phyloP scores from a whole-genome alignment of 1,139 yeast genomes.

The Blastobotrys illinoisensis region DNA sequence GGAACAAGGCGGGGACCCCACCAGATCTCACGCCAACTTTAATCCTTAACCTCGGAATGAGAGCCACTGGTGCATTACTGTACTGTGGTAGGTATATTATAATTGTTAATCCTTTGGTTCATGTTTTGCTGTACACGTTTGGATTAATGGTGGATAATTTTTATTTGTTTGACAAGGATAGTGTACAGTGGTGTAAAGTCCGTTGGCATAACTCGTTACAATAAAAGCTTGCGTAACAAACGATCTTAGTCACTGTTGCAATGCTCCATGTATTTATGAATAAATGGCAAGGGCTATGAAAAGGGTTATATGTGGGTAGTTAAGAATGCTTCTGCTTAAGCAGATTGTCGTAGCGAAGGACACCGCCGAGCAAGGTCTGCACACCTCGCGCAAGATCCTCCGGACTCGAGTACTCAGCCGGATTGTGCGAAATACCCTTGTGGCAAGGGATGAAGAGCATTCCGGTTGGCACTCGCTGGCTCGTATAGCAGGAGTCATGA shows the following conservation, averaged over 20 bases:
- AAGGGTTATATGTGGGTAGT: too few species aligned
- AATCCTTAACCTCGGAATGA: background rate
- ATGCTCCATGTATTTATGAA: too few species aligned
- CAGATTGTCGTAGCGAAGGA: slow-evolving; percentile 47
- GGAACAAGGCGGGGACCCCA: background rate
- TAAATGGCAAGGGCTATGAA: too few species aligned
- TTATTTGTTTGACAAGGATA: too few species aligned
- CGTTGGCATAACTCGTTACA: too few species aligned
- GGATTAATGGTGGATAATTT: too few species aligned
- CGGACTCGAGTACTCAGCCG: slow-evolving; percentile 59
- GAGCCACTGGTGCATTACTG: too few species aligned
- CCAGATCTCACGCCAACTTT: background rate
- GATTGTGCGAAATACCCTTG: slow-evolving; percentile 68
- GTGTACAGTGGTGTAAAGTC: too few species aligned
- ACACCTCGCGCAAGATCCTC: slow-evolving; percentile 59
- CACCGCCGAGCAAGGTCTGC: slow-evolving; percentile 52
- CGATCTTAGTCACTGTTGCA: too few species aligned
- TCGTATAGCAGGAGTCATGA: slow-evolving; percentile 63
- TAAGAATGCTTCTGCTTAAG: slow-evolving; percentile 2
- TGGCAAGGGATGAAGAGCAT: slow-evolving; percentile 71
- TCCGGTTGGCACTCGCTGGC: slow-evolving; percentile 55
- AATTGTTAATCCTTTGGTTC: too few species aligned
- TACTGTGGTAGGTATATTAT: too few species aligned
- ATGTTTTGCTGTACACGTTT: background rate
- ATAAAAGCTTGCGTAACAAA: too few species aligned